A percentile compares a stretch with the other conserved stretches of the same genome.
These are phyloP conservation scores for Kwoniella shivajii DNA, from an alignment of 1,284 basidiomycete genomes.

Conservation along the genomic window DNA sequence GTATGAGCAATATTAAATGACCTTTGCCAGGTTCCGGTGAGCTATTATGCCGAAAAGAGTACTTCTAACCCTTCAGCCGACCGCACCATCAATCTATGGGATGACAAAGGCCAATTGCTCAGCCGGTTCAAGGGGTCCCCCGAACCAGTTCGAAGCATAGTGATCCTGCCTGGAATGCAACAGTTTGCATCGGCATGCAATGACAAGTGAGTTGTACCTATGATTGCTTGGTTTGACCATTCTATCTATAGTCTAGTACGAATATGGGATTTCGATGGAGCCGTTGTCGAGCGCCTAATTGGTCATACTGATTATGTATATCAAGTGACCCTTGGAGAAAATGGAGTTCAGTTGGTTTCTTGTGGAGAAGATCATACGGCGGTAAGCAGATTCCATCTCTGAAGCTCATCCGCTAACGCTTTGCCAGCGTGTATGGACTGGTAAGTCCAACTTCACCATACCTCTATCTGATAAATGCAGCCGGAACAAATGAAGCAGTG, in stretches of 20 bases:
- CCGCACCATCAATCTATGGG: constrained; percentile 34
- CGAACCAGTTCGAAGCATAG: constrained; percentile 37
- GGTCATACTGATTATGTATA: constrained; percentile 43
- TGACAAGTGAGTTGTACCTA: constrained; percentile 43
- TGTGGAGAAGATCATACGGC: constrained; percentile 46
- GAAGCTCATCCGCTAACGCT: too few relatives aligned
- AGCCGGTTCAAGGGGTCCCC: constrained; percentile 34
- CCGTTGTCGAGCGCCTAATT: constrained; percentile 11
- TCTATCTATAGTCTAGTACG: constrained; percentile 26
- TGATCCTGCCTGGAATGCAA: constrained; percentile 21
- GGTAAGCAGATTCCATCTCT: constrained; percentile 12
- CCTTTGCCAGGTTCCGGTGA: constrained; percentile 21
- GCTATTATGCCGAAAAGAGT: neutral
- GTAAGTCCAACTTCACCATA: constrained; percentile 6
- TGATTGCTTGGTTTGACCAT: neutral
- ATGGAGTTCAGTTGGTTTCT: constrained; percentile 17
- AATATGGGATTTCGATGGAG: constrained; percentile 27
- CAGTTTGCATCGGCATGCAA: constrained; percentile 42
- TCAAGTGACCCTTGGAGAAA: constrained; percentile 14
- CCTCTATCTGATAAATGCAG: neutral
- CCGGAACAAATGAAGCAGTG: neutral
- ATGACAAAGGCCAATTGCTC: constrained; percentile 21
- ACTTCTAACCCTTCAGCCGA: constrained; percentile 25
- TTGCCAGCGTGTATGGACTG: constrained; percentile 32
- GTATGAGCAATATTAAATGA: neutral